Evolutionary conservation across 345 rosid species (phyloP).

Genomic region (Gossypium herbaceum): DNA sequence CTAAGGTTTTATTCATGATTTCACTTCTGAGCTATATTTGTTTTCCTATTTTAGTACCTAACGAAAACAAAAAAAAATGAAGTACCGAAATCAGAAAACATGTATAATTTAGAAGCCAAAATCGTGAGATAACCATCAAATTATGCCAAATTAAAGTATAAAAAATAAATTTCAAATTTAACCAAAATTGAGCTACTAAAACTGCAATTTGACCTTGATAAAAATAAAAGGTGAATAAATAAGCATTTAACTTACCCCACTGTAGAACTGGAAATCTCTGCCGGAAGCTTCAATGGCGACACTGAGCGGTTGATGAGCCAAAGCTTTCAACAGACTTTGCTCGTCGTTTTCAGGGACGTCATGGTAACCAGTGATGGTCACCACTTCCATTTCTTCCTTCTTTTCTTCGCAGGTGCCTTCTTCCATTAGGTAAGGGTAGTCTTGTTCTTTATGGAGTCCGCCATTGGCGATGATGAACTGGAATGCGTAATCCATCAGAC

Average conservation of each 20-base stretch:
- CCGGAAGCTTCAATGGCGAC: conserved; percentile 58
- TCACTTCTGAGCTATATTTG: too few relatives aligned
- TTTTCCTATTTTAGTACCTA: too few relatives aligned
- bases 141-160: too few relatives aligned
- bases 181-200: too few relatives aligned
- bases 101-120: too few relatives aligned
- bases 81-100: too few relatives aligned
- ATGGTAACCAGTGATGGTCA: conserved; percentile 45
- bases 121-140: too few relatives aligned
- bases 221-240: too few relatives aligned
- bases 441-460: conserved; percentile 56
- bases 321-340: conserved; percentile 45
- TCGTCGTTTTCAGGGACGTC: conserved; percentile 52
- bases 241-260: conserved; percentile 34
- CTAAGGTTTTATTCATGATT: too few relatives aligned
- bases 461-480: conserved; percentile 39
- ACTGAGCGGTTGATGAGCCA: conserved; percentile 54
- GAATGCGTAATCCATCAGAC: conserved; percentile 59
- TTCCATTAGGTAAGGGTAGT: conserved; percentile 64
- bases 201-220: too few relatives aligned
- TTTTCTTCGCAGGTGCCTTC: conserved; percentile 52
- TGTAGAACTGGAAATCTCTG: conserved; percentile 59
- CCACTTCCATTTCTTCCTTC: conserved; percentile 36
- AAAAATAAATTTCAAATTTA: too few relatives aligned
- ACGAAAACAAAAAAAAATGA: too few relatives aligned